Base-by-base conservation (phyloP, 148 eudicot species). In the Arbutus unedo region DNA sequence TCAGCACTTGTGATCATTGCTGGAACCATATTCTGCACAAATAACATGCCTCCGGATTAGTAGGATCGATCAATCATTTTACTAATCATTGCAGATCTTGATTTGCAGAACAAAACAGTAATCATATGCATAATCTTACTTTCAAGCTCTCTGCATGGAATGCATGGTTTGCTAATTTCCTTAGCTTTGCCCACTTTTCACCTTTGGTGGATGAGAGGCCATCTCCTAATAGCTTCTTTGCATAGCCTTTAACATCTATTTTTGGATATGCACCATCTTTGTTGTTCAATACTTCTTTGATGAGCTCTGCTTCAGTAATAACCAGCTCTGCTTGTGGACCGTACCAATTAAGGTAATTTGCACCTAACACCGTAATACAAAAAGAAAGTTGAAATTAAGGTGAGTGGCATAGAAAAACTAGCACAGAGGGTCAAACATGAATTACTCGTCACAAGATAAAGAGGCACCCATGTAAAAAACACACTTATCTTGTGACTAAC, bases 131-230 rank as follows among this genome's bases (percentile, higher is more conserved):
- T 6, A 10, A n/a, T 5, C 50, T 0, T 48, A 83, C 86, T 78
- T 86, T 83, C 72, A 83, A 72, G 74, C 71, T 47, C 41, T 83
- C 86, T 7, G 62, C 75, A 70, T 81, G 49, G 72, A 84, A 86
- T 44, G 88, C 82, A 13, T 86, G 84, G 51, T 60, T 76, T 3
- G 84, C 84, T 13, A 86, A 18, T 78, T 83, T 81, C 14, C 88
- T 44, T 10, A 44, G 71, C 71, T 74, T 86, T 11, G 47, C 67
- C 88, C 88, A 77, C 50, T 86, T 86, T n/a, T 81, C 66, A 0
- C 82, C 82, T 38, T 81, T 55, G 3, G 64, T 7, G 2, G n/a
- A 9, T 13, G 6, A 3, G 19, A 68, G 50, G 2, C 76, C 82
- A 4, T 70, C 50, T 0, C 76, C 82, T 2, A 81, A 16, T 41